Evolutionary conservation across 108 stramenopile genomes (phyloP), one percentile per base, ranked within the genome.

Genomic region (Cylindrotheca fusiformis): DNA sequence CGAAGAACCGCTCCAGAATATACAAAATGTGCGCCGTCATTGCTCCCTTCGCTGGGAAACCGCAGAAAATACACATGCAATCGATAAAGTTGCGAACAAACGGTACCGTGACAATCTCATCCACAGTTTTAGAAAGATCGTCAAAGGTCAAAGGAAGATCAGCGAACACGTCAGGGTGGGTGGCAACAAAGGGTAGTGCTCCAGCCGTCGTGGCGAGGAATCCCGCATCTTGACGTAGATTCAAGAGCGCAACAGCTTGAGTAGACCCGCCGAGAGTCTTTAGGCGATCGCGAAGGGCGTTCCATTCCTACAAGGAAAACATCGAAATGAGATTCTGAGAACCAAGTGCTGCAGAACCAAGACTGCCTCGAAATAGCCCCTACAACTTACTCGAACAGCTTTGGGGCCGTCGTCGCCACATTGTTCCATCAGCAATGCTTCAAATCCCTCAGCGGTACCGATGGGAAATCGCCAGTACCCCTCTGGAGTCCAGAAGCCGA

Each of bases 21-120:
- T 94, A 94, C 17, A 94, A 77, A 61, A 94, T 86, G 70, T 87
- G 86, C 17, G 86, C 87, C 26, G 93, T 94, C 93, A 94, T 94
- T 68, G 93, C 93, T 8, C 93, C 93, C 79, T 91, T 94, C 63
- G 93, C 93, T n/a, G 93, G 93, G 72, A 94, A 94, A 21, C 93
- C 93, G 69, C 93, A 94, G 66, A 94, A 94, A 66, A 94, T 94
- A 59, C 93, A 94, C 93, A 94, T 94, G 73, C 83, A 83, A 76
- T 94, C 93, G 54, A 94, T 94, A 55, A 94, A 94, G 64, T 94
- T 94, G 26, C 93, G 88, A 49, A 94, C 50, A 62, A 94, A 94
- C 6, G 93, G 93, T 8, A 89, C 93, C 8, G 93, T 94, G 2
- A 91, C 90, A 67, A 91, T 87, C 60, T 89, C 59, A 79, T 94